Evolutionary conservation across 192 early-diverging fungal genomes (phyloP), one percentile per base, ranked within the genome.

Genomic region (Podochytrium sp.): DNA sequence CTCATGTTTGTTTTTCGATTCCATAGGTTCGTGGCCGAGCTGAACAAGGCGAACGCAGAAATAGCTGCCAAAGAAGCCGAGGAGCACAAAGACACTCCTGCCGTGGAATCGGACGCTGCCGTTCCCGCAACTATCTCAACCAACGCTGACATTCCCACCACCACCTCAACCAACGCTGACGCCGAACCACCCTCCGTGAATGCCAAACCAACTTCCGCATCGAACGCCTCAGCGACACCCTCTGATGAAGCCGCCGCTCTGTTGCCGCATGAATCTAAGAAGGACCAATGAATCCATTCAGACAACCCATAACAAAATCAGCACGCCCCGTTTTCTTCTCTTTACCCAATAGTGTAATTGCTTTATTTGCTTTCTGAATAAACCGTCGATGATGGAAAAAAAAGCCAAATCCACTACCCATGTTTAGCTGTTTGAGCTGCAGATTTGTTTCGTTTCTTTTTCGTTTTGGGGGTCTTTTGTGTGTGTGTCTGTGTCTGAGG

Each of bases 11-110:
- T 42, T 59, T n/a, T 18, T 30, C 23, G 25, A 5, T 68, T 49
- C 25, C 30, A 14, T 20, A 71, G 69, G 69, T 71, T 71, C 40
- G 43, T 71, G 6, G 69, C 69, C 14, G 69, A 71, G 40, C 42
- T 40, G 4, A 60, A 40, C 41, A 71, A 59, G 43, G 50, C 32
- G 37, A 25, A 33, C 6, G 63, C 63, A 14, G 63, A 65, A 3
- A 18, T 35, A 37, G 12, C 34, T 2, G 59, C 16, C 30, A 32
- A 61, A 18, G 27, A 29, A 18, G 7, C 59, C 16, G 37, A 16
- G 34, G 16, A 27, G 6, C 5, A 6, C n/a, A 55, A 55, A 25
- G 52, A 55, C 23, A 27, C 18, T 27, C 7, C 43, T 47, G 7
- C 43, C 10, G 20, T 20, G 20, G 20, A 7, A 12, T 7, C 7